A percentile compares a stretch with the other conserved stretches of the same genome.
Evolutionary conservation across 116 monocot species (phyloP).

Genomic region (Cymodocea nodosa): DNA sequence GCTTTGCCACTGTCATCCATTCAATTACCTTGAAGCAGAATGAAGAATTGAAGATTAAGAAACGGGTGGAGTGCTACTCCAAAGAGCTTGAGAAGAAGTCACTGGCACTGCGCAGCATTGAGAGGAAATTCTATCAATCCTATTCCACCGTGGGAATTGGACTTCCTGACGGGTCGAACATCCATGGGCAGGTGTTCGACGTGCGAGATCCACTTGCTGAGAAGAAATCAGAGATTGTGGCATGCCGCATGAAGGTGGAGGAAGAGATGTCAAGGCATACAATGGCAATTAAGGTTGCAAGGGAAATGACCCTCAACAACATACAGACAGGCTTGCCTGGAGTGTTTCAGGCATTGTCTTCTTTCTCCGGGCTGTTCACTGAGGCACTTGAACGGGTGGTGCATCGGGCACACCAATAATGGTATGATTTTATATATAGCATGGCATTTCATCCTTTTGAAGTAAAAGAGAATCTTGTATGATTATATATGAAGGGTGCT

Average conservation of each 20-base stretch:
- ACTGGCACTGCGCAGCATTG: constrained; percentile 44
- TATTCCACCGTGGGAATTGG: constrained; percentile 74
- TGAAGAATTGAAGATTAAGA: constrained; percentile 81
- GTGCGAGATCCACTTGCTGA: constrained; percentile 49
- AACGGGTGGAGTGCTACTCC: constrained; percentile 47
- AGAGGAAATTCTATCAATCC: constrained; percentile 90
- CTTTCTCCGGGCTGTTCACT: constrained; percentile 61
- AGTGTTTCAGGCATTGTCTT: constrained; percentile 85
- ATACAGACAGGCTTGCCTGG: constrained; percentile 81
- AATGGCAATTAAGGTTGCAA: constrained; percentile 63
- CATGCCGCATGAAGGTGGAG: constrained; percentile 67
- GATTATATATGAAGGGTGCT: background rate
- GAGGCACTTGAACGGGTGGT: constrained; percentile 59
- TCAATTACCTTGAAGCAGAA: constrained; percentile 77
- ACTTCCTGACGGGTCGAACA: constrained; percentile 28
- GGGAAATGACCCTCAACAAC: constrained; percentile 75
- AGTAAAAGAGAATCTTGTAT: constrained; percentile 7
- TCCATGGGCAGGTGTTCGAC: constrained; percentile 43
- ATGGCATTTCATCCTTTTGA: constrained; percentile 1
- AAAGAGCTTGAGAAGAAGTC: constrained; percentile 93
- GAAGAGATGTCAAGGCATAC: constrained; percentile 65
- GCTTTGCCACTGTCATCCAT: constrained; percentile 71
- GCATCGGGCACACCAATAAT: constrained; percentile 19
- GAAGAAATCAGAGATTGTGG: constrained; percentile 55
- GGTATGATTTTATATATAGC: background rate